Evolutionary conservation across 257 asterid genomes (phyloP).

Genomic region (Ocimum tenuiflorum): DNA sequence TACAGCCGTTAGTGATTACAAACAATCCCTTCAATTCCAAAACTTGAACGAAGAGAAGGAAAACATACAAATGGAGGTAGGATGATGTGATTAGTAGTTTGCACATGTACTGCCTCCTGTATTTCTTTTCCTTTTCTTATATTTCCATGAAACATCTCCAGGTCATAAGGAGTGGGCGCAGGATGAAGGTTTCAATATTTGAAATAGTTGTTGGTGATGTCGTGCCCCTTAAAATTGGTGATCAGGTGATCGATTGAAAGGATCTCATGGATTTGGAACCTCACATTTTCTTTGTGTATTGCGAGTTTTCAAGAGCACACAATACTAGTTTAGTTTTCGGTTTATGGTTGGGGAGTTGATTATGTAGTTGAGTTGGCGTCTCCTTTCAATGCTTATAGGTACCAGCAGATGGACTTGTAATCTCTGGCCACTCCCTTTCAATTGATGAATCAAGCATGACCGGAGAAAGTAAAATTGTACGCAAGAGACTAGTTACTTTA

Average conservation of each 20-base stretch:
- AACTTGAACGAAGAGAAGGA: constrained; percentile 86
- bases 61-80: constrained; percentile 91
- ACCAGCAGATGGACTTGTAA: constrained; percentile 90
- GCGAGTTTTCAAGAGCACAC: neutral
- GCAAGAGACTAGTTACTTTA: constrained; percentile 19
- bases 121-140: neutral
- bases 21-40: constrained; percentile 89
- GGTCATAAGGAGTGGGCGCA: constrained; percentile 83
- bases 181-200: constrained; percentile 68
- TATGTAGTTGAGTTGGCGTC: constrained; percentile 5
- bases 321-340: neutral
- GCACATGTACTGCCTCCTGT: neutral
- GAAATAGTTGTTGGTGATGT: constrained; percentile 91
- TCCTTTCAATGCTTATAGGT: constrained; percentile 42
- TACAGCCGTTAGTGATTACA: constrained; percentile 91
- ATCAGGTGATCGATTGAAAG: constrained; percentile 53
- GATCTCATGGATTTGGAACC: neutral
- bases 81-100: neutral
- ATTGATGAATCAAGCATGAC: constrained; percentile 98
- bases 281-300: neutral
- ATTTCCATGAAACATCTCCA: constrained; percentile 23
- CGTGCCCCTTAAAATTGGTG: constrained; percentile 91
- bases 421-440: constrained; percentile 74
- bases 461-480: constrained; percentile 90
- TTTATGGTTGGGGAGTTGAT: neutral